Conservation (phyloP, 192 early-diverging fungal genomes). For the Coemansia sp. region DNA sequence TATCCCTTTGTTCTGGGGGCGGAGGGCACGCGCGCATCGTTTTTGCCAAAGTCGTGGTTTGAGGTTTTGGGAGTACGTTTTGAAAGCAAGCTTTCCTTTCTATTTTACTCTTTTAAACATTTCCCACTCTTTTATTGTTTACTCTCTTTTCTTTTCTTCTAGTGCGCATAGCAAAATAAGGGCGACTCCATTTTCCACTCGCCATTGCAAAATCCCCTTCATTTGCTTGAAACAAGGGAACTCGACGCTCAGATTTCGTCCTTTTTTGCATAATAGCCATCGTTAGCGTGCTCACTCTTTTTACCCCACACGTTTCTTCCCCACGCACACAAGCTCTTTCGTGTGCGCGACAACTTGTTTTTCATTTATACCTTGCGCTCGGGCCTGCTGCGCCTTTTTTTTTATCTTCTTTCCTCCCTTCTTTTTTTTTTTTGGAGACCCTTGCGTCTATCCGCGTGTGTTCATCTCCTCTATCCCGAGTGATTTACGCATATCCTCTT, state of each 20-base stretch:
- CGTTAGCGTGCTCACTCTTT: neutral
- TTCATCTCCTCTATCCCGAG: neutral
- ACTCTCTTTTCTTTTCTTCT: slow-evolving; percentile 11
- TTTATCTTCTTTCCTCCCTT: neutral
- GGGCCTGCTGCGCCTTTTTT: neutral
- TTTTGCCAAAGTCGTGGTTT: neutral
- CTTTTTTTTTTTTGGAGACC: neutral
- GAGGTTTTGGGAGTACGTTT: slow-evolving; percentile 12
- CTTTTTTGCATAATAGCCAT: slow-evolving; percentile 1
- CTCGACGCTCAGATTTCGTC: neutral
- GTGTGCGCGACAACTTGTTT: slow-evolving; percentile 5
- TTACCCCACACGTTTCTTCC: slow-evolving; percentile 6
- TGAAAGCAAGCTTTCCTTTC: neutral
- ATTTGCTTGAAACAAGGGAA: neutral
- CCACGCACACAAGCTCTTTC: slow-evolving; percentile 3
- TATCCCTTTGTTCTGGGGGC: neutral
- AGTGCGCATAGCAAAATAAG: neutral
- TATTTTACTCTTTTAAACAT: slow-evolving; percentile 4
- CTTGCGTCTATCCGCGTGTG: slow-evolving; percentile 1
- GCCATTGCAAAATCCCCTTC: neutral
- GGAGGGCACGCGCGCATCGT: slow-evolving; percentile 3
- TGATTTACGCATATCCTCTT: slow-evolving; percentile 2
- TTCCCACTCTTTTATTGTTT: neutral
- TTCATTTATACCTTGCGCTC: slow-evolving; percentile 2
- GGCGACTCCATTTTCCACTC: slow-evolving; percentile 2